Evolutionary conservation across 2,329 filamentous ascomycete species (phyloP), one percentile per base, ranked within the genome.

Genomic region (Trichoderma sp.): DNA sequence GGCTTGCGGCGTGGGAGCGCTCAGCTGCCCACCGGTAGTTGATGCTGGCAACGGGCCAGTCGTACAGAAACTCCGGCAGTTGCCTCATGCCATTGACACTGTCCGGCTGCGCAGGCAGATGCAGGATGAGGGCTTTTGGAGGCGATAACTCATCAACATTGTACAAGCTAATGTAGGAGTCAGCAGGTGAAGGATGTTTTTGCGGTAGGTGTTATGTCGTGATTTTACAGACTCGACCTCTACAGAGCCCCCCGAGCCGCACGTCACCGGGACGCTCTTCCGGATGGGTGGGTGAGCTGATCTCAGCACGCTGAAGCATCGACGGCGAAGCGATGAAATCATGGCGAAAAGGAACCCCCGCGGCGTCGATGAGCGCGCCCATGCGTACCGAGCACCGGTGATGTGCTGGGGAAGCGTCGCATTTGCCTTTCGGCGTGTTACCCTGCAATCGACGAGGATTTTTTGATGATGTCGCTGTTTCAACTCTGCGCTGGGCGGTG

Each of bases 21-120:
- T 66, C 55, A 71, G 30, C 57, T 17, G 72, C 72, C 86, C 87
- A 89, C 17, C 86, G 80, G 72, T 88, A 89, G 71, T 87, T 83
- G 71, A 89, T 84, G 63, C 80, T 80, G 6, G 81, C 85, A 0
- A 84, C 79, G 1, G 85, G 80, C 43, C 77, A 77, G 15, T 73
- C 73, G 14, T 72, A 75, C 39, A 81, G 74, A 65, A 82, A 83
- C 10, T 68, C 69, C 30, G 82, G 80, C 26, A 83, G 68, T 7
- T 24, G 44, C 39, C 74, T 65, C 10, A 70, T 64, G 14, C 69
- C 67, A 2, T 70, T 66, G 7, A 74, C 66, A 7, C 66, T 66
- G 39, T 75, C 73, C 14, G 82, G 76, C 52, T 78, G 79, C 0
- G 83, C 78, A 6, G 86, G 86, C 0, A 89, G 74, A 71, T 87